Conservation (phyloP, 768 basidiomycete genomes). For the Naganishia antarctica region DNA sequence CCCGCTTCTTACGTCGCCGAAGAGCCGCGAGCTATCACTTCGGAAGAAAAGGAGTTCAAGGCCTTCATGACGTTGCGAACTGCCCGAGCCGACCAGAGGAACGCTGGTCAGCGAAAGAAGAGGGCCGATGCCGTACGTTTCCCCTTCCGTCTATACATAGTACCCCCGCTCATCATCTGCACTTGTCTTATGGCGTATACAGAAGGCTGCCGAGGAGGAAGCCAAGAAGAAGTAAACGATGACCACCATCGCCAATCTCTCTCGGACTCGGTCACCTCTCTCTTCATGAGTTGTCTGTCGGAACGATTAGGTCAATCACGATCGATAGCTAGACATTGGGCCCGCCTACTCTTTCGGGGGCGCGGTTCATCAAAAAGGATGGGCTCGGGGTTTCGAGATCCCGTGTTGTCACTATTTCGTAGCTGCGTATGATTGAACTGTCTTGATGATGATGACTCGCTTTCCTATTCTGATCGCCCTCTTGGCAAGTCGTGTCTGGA, state of each 20-base stretch:
- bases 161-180: not conserved
- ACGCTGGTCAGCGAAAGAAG: slow-evolving; percentile 81
- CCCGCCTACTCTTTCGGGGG: not conserved
- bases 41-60: slow-evolving; percentile 79
- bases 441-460: slow-evolving; percentile 20
- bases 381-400: not conserved
- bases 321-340: not conserved
- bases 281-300: slow-evolving; percentile 1
- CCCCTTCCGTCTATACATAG: not conserved
- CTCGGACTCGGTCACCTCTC: slow-evolving; percentile 12
- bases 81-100: slow-evolving; percentile 72
- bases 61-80: slow-evolving; percentile 84
- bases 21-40: slow-evolving; percentile 84
- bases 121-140: slow-evolving; percentile 37
- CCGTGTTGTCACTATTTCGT: slow-evolving; percentile 14
- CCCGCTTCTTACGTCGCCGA: slow-evolving; percentile 67
- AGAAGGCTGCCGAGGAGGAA: slow-evolving; percentile 46
- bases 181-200: slow-evolving; percentile 1
- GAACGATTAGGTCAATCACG: not conserved
- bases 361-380: not conserved
- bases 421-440: slow-evolving; percentile 15
- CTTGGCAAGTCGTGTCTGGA: not conserved
- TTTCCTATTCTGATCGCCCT: not conserved
- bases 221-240: slow-evolving; percentile 37
- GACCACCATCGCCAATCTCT: not conserved